These are phyloP conservation scores for Teratosphaeria zuluensis DNA, from an alignment of 2,329 filamentous ascomycete species.

Conservation along the genomic window DNA sequence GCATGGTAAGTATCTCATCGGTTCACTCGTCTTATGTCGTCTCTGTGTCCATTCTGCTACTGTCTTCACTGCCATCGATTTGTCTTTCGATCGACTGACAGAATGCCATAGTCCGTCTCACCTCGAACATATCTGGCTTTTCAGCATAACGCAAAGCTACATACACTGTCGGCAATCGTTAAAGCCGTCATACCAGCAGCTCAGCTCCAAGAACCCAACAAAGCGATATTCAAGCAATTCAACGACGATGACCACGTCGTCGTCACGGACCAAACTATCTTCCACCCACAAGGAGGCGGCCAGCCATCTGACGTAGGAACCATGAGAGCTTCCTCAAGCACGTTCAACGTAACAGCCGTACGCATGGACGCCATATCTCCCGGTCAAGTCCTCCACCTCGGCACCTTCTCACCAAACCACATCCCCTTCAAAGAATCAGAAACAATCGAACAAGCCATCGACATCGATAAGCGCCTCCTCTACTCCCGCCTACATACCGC, in stretches of 20 bases:
- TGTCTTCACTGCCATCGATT: no score
- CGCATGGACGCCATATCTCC: slow-evolving; percentile 44
- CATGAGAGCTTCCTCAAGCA: slow-evolving; percentile 1
- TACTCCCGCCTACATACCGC: slow-evolving; percentile 64
- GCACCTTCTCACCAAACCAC: slow-evolving; percentile 37
- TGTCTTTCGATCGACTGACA: not conserved
- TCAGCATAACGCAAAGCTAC: not conserved
- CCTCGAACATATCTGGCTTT: not conserved
- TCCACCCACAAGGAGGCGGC: slow-evolving; percentile 65
- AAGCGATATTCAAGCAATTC: not conserved
- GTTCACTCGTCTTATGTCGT: no score
- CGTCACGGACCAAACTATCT: slow-evolving; percentile 45
- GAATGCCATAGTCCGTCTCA: not conserved
- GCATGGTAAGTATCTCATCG: not conserved
- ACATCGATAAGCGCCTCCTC: slow-evolving; percentile 49
- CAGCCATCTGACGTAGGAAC: slow-evolving; percentile 59
- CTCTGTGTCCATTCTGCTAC: no score
- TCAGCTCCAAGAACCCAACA: not conserved
- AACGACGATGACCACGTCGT: not conserved
- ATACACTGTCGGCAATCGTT: not conserved
- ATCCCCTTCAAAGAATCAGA: slow-evolving; percentile 18
- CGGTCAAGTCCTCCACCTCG: slow-evolving; percentile 56
- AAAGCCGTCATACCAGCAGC: not conserved
- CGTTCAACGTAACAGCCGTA: slow-evolving; percentile 48
- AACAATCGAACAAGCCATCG: slow-evolving; percentile 47